Conservation (phyloP, 2,329 filamentous ascomycete genomes). For the Talaromyces sp. region DNA sequence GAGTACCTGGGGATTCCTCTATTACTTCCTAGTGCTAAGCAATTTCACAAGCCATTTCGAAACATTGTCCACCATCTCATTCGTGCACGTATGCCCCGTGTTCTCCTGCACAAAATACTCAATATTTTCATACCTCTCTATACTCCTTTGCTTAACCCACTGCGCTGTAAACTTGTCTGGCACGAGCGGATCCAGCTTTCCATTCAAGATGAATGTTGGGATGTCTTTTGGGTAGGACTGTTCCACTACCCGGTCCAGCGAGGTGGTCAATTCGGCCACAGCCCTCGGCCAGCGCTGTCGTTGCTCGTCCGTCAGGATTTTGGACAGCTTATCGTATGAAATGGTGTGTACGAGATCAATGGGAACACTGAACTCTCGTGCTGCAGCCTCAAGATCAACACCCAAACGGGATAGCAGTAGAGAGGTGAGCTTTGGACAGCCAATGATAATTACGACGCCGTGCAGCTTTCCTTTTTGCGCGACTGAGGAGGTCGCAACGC, state of each 20-base stretch:
- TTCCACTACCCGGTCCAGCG: constrained; percentile 2
- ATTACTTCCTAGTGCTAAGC: neutral
- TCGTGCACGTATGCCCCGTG: constrained; percentile 10
- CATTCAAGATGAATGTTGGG: constrained; percentile 15
- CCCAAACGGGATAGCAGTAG: constrained; percentile 12
- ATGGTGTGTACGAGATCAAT: neutral
- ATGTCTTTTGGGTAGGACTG: constrained; percentile 6
- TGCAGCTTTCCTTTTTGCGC: constrained; percentile 7
- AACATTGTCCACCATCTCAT: constrained; percentile 10
- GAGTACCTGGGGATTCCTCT: neutral
- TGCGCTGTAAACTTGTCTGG: constrained; percentile 13
- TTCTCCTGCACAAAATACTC: constrained; percentile 15
- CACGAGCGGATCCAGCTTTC: constrained; percentile 10
- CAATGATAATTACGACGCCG: constrained; percentile 12
- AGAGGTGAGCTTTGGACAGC: constrained; percentile 2
- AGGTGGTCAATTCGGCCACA: neutral
- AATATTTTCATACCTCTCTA: constrained; percentile 6
- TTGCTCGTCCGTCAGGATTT: constrained; percentile 4
- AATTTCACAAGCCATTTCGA: constrained; percentile 4
- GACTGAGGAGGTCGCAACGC: constrained; percentile 7
- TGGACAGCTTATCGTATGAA: constrained; percentile 3
- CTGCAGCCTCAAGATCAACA: neutral
- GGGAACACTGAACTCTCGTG: neutral
- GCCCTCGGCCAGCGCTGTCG: constrained; percentile 13
- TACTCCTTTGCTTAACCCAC: constrained; percentile 4